These are phyloP conservation scores for Aureobasidium melanogenum DNA, from an alignment of 2,329 filamentous ascomycete genomes.

Conservation along the genomic window DNA sequence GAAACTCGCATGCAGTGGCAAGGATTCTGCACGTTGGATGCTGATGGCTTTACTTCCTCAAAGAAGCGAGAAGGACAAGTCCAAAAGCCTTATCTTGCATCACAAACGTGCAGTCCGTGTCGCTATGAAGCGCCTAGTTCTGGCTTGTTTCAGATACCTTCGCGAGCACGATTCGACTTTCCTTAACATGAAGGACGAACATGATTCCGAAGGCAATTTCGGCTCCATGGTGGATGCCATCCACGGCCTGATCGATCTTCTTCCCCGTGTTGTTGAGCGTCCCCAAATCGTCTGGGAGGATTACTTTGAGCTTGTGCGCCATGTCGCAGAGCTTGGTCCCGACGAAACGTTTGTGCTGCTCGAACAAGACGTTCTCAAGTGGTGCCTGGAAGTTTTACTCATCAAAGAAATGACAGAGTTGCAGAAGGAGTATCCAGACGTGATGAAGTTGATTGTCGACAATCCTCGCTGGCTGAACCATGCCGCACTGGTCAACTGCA, in stretches of 20 bases:
- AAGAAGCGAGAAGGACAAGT: conserved; percentile 38
- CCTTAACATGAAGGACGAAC: conserved; percentile 17
- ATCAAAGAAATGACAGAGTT: neutral
- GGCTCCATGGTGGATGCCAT: neutral
- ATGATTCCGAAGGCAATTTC: neutral
- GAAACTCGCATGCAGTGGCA: conserved; percentile 42
- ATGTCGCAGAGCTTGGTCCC: conserved; percentile 13
- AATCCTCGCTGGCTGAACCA: neutral
- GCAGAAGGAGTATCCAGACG: neutral
- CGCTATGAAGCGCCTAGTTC: conserved; percentile 22
- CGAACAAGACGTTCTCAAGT: conserved; percentile 10
- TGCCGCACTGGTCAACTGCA: neutral
- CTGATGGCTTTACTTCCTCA: conserved; percentile 50
- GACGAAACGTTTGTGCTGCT: conserved; percentile 14
- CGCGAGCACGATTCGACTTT: conserved; percentile 25
- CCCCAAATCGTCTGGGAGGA: conserved; percentile 13
- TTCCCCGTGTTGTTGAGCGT: neutral
- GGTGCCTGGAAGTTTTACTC: conserved; percentile 13
- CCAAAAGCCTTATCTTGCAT: conserved; percentile 52
- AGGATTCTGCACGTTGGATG: conserved; percentile 46
- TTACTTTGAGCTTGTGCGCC: conserved; percentile 14
- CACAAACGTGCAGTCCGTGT: conserved; percentile 23
- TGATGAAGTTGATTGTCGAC: neutral
- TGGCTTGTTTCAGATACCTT: conserved; percentile 24
- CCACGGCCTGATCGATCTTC: neutral